A percentile compares a stretch with the other conserved stretches of the same genome.
phyloP scores from a whole-genome alignment of 1,139 yeast genomes.

The Geotrichum aggregatum region DNA sequence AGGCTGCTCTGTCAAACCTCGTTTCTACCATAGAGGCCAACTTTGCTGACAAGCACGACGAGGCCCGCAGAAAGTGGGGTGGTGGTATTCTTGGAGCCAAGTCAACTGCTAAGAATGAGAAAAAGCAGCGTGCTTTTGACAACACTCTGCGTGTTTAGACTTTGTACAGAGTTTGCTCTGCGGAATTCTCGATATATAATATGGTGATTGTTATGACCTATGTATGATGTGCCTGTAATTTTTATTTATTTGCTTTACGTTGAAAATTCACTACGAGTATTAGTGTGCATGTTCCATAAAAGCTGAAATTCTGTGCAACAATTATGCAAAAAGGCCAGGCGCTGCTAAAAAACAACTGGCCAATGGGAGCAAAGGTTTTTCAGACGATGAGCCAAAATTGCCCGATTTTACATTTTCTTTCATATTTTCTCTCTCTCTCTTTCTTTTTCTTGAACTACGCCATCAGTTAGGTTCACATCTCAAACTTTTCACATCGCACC shows the following conservation, averaged over 20 bases:
- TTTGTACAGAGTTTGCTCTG: not conserved
- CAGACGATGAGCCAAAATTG: not conserved
- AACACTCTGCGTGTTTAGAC: conserved; percentile 19
- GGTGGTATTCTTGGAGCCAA: conserved; percentile 97
- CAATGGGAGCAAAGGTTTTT: conserved; percentile 1
- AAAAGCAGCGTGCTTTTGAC: conserved; percentile 38
- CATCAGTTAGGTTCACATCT: too few relatives aligned
- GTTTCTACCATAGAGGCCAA: conserved; percentile 88
- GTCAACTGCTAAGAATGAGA: conserved; percentile 70
- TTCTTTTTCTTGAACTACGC: not conserved
- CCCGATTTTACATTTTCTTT: not conserved
- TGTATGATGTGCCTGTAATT: not conserved
- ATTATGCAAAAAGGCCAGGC: too few relatives aligned
- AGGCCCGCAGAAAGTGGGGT: conserved; percentile 98
- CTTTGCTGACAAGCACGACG: conserved; percentile 91
- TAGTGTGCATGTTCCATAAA: not conserved
- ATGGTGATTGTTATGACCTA: not conserved
- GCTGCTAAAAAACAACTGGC: too few relatives aligned
- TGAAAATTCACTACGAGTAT: not conserved
- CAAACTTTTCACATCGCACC: not conserved
- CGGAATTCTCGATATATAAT: not conserved
- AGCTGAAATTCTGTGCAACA: too few relatives aligned
- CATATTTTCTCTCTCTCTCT: not conserved
- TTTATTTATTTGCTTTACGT: not conserved
- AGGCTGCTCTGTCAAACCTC: conserved; percentile 87